Percentiles rank a stretch among this genome's conserved stretches.
phyloP scores from a whole-genome alignment of 352 stramenopile genomes.

The Phytophthora chlamydospora region DNA sequence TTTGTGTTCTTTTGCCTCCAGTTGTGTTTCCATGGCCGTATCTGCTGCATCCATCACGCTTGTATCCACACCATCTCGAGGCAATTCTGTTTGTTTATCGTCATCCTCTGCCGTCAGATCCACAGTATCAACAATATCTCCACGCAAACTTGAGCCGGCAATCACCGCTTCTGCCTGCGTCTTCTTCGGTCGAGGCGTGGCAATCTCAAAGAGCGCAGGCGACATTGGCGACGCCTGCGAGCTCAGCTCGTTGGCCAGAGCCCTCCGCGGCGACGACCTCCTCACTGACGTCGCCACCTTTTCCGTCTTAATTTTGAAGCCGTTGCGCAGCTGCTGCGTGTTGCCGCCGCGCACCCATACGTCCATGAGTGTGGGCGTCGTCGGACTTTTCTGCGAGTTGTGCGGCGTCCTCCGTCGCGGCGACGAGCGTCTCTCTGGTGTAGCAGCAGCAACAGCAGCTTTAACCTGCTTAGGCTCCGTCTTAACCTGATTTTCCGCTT shows the following conservation, averaged over 20 bases:
- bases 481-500: slow-evolving; percentile 6
- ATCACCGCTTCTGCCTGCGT: not conserved
- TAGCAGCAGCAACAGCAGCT: slow-evolving; percentile 6
- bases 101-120: too few species aligned
- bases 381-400: slow-evolving; percentile 18
- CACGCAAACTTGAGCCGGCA: not conserved
- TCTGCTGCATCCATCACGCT: not conserved
- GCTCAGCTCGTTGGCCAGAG: slow-evolving; percentile 12
- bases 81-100: too few species aligned
- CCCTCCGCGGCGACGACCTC: slow-evolving; percentile 20
- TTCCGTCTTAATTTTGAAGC: slow-evolving; percentile 22
- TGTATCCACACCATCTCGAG: too few species aligned
- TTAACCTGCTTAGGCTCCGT: slow-evolving; percentile 8
- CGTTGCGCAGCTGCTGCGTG: slow-evolving; percentile 12
- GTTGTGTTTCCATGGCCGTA: slow-evolving; percentile 1
- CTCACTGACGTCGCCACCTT: slow-evolving; percentile 12
- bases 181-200: slow-evolving; percentile 6
- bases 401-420: slow-evolving; percentile 13
- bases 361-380: slow-evolving; percentile 23
- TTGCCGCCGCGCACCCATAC: slow-evolving; percentile 16
- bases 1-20: not conserved
- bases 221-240: slow-evolving; percentile 29
- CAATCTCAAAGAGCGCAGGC: slow-evolving; percentile 37
- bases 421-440: slow-evolving; percentile 8
- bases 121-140: too few species aligned